Base-by-base conservation (phyloP, 768 basidiomycete species). In the Leucogyrophana mollusca region DNA sequence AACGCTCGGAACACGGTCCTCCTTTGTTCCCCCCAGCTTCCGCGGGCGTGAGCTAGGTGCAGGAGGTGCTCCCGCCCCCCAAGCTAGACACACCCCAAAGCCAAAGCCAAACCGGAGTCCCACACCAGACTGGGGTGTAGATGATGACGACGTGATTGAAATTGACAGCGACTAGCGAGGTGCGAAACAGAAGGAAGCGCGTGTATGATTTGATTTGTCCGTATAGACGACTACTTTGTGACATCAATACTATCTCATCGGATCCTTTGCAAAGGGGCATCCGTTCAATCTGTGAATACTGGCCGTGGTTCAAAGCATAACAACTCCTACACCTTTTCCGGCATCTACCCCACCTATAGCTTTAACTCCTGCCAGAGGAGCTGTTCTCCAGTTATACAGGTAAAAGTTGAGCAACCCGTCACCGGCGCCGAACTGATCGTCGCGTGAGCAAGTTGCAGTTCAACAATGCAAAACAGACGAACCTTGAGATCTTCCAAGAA, bases 371-470 rank as follows among this genome's bases (percentile, higher is more conserved):
- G 90, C 83, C 46, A 98, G 70, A 2, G 82, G 76, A 11, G 81
- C 69, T 10, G 92, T 94, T 49, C 87, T 78, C 91, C 94, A 99
- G 67, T 99, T 99, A 71, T 96, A 97, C 47, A 94, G 64, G 62
- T 94, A 94, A 62, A 82, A 95, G 65, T 94, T 90, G 43, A 99
- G 76, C 64, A 86, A 79, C 2, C 96, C 96, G 59, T 95, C 90
- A 4, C 93, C 95, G 9, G 75, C 70, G n/a, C 92, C 95, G 59
- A 97, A 98, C 94, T 95, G 50, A 34, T 49, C 45, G 40, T 9
- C 7, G 9, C 22, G n/a, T 60, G 17, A 54, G 49, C 21, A 46
- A n/a, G n/a, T 22, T 37, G 36, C 32, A 24, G 16, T 13, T 30
- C 17, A 2, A 16, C 33, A 23, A 17, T n/a, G 8, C 13, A 33